These are phyloP conservation scores for Dactylonectria macrodidyma DNA, from an alignment of 2,329 filamentous ascomycete species.

Conservation along the genomic window DNA sequence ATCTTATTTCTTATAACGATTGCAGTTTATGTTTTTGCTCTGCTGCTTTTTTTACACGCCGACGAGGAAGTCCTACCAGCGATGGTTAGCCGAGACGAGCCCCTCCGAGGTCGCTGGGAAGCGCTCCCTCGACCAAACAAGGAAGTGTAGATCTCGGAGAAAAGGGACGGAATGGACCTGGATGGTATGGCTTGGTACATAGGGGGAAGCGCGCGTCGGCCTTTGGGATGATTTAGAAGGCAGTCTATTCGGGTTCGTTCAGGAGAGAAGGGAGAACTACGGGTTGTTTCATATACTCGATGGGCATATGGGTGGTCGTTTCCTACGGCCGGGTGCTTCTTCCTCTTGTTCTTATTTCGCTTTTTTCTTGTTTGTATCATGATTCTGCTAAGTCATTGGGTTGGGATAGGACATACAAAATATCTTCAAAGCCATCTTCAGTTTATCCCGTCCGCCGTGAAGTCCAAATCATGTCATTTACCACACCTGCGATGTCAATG, in stretches of 20 bases:
- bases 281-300: constrained; percentile 37
- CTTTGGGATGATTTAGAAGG: constrained; percentile 47
- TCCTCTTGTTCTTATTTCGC: constrained; percentile 36
- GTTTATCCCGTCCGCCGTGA: constrained; percentile 3
- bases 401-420: constrained; percentile 46
- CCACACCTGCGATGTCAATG: not conserved
- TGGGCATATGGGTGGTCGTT: constrained; percentile 37
- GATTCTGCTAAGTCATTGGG: constrained; percentile 46
- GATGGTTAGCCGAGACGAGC: constrained; percentile 38
- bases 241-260: constrained; percentile 34
- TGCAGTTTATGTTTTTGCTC: constrained; percentile 47
- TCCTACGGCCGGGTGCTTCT: constrained; percentile 41
- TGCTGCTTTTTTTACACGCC: constrained; percentile 34
- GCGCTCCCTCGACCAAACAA: constrained; percentile 38
- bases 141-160: constrained; percentile 36
- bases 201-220: constrained; percentile 42
- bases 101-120: constrained; percentile 41
- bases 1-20: constrained; percentile 54
- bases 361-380: constrained; percentile 48
- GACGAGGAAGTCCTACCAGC: constrained; percentile 39
- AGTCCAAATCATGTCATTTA: not conserved
- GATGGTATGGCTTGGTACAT: constrained; percentile 43
- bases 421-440: constrained; percentile 37
- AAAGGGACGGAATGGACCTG: constrained; percentile 33
- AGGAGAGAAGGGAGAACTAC: constrained; percentile 22